Evolutionary conservation across 768 basidiomycete genomes (phyloP).

Genomic region (Tulasnella sp.): DNA sequence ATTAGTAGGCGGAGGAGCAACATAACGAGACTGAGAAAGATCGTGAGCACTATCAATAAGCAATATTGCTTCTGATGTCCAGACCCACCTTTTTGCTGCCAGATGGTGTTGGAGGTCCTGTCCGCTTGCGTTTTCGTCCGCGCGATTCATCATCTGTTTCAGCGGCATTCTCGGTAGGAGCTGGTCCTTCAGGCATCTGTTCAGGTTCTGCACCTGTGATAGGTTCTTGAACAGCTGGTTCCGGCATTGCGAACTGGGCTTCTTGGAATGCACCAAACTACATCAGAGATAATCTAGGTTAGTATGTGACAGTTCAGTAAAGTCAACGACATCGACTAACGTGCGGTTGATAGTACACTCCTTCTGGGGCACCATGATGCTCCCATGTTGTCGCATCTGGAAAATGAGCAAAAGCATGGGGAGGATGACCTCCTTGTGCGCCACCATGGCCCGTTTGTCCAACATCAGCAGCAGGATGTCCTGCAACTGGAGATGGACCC

Average conservation of each 20-base stretch:
- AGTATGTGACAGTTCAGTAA: too few relatives aligned
- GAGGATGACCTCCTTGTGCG: background rate
- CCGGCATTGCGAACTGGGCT: too few relatives aligned
- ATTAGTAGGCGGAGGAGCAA: background rate
- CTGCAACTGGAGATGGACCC: background rate
- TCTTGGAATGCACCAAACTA: too few relatives aligned
- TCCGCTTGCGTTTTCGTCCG: constrained; percentile 47
- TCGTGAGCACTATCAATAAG: background rate
- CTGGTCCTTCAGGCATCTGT: too few relatives aligned
- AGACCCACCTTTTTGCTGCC: background rate
- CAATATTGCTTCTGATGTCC: background rate
- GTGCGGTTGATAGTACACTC: constrained; percentile 28
- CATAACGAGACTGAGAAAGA: background rate
- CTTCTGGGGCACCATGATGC: constrained; percentile 21
- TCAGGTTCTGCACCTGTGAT: too few relatives aligned
- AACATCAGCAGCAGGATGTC: background rate
- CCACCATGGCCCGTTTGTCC: background rate
- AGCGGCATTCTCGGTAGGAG: too few relatives aligned
- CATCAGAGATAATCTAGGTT: too few relatives aligned
- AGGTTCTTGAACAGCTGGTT: too few relatives aligned
- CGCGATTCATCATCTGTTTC: background rate
- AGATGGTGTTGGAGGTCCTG: constrained; percentile 28
- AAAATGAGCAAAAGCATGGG: background rate
- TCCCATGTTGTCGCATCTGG: constrained; percentile 18
- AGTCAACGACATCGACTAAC: too few relatives aligned